Conservation (phyloP, 768 basidiomycete species). For the Coprinopsis marcescibilis region DNA sequence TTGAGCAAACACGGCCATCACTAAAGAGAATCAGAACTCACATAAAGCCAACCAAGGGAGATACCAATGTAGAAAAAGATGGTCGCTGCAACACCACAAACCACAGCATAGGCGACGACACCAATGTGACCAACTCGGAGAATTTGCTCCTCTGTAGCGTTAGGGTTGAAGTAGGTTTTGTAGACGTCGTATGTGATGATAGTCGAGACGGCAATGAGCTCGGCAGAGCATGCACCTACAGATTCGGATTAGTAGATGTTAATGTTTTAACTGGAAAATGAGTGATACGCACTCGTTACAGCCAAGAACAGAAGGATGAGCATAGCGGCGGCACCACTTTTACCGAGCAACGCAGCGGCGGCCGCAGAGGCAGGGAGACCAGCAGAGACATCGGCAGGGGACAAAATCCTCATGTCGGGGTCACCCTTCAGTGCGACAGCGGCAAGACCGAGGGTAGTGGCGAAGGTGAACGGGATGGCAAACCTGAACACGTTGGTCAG, state of each 20-base stretch:
- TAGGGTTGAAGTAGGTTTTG: constrained; percentile 79
- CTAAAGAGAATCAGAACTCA: constrained; percentile 30
- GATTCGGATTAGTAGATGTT: background rate
- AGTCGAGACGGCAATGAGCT: constrained; percentile 86
- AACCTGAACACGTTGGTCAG: constrained; percentile 41
- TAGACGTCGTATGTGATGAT: constrained; percentile 84
- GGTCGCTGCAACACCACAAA: constrained; percentile 78
- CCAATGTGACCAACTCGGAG: constrained; percentile 62
- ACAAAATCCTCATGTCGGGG: constrained; percentile 43
- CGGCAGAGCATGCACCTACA: constrained; percentile 66
- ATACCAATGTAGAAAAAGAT: constrained; percentile 90
- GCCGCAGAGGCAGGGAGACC: constrained; percentile 84
- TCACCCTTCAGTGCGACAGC: constrained; percentile 74
- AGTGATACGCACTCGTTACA: constrained; percentile 49
- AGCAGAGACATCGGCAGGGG: constrained; percentile 70
- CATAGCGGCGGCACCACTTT: constrained; percentile 73
- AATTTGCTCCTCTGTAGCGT: constrained; percentile 70
- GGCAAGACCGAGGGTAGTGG: constrained; percentile 82
- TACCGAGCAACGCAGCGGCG: constrained; percentile 74
- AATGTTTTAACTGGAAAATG: background rate
- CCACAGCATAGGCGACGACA: constrained; percentile 65
- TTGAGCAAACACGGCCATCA: background rate
- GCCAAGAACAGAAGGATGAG: constrained; percentile 82
- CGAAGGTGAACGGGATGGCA: constrained; percentile 80
- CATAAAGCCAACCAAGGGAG: constrained; percentile 92